Evolutionary conservation across 495 filamentous ascomycete species (phyloP), one percentile per base, ranked within the genome.

Genomic region (Bryoglossum gracile): DNA sequence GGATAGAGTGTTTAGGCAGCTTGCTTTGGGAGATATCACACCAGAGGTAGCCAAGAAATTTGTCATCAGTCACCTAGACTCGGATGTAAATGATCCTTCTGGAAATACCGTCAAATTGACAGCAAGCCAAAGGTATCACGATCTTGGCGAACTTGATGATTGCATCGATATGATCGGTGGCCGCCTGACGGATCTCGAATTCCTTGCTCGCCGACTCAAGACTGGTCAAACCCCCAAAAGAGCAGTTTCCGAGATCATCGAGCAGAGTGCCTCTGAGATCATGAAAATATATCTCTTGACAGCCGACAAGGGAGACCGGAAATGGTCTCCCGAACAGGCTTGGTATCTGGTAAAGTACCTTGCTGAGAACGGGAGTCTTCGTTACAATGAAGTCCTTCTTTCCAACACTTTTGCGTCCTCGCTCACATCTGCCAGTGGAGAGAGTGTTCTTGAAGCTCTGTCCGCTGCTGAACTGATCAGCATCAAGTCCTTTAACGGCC

Each of bases 131-230:
- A 53, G 65, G 32, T 63, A 65, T 16, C 60, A 64, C 2, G 73
- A 76, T 32, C 65, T 82, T 3, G 48, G 53, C 8, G 86, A 87
- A 49, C 77, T 98, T 10, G 92, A 95, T 63, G 75, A 74, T 16
- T 87, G 83, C 60, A 95, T 97, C 59, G 72, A 78, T 14, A 70
- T 80, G 0, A 75, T 98, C 16, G 92, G 92, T 23, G 92, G 92
- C 2, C 83, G 92, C 5, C 75, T 98, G 3, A 95, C 89, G 0
- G 94, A 98, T 58, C 83, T 98, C 19, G 91, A 96, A 57, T 89
- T 89, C 56, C 81, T 98, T 50, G 84, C 90, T 10, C 80, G 89
- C 49, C 75, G 92, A n/a, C 86, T 98, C 54, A 88, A 89, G 60
- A 79, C 83, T 11, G 94, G 94, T 17, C 91, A 97, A 67, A 86